Evolutionary conservation across 345 rosid species (phyloP), one percentile per base, ranked within the genome.

Genomic region (Cardamine resedifolia): DNA sequence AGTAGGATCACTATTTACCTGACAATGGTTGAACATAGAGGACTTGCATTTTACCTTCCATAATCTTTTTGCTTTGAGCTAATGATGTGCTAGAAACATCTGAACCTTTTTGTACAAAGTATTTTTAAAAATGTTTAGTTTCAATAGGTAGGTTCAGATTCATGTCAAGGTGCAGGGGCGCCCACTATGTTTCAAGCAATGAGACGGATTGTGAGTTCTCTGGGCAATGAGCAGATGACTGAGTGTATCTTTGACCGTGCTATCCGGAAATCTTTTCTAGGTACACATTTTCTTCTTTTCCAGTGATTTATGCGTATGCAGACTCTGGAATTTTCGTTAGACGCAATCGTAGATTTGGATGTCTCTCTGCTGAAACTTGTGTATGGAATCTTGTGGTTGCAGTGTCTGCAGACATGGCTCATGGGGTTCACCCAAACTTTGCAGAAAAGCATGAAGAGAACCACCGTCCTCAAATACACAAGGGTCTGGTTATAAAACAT

Each of bases 381-480:
- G 51, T 72, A 45, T 64, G 58, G 36, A 10, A 64, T 26, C 45
- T 75, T 66, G 49, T 72, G 27, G 66, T 10, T 81, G 49, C 66
- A 91, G 97, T 89, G 60, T 91, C 99, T 12, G 95, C 96, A 19
- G 97, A 91, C 80, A 95, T 95, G 99, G 99, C 99, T 71, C 99
- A 90, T 74, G 99, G 96, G 28, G 88, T 88, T 58, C 96, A 95
- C 80, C 97, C 96, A 8, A 89, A 90, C 83, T 95, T 85, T 72
- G 73, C 62, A 77, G 96, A 95, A 4, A 95, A 89, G 82, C 97
- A 95, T 68, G 99, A 88, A 82, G 96, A 95, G 64, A 82, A 85
- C 61, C 96, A 91, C 81, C 88, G 90, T 65, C 97, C 96, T 38
- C 96, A 88, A 78, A 81, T 94, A 93, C 88, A 82, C 63, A 87